Evolutionary conservation across 2,329 filamentous ascomycete genomes (phyloP).

Genomic region (Biscogniauxia sp.): DNA sequence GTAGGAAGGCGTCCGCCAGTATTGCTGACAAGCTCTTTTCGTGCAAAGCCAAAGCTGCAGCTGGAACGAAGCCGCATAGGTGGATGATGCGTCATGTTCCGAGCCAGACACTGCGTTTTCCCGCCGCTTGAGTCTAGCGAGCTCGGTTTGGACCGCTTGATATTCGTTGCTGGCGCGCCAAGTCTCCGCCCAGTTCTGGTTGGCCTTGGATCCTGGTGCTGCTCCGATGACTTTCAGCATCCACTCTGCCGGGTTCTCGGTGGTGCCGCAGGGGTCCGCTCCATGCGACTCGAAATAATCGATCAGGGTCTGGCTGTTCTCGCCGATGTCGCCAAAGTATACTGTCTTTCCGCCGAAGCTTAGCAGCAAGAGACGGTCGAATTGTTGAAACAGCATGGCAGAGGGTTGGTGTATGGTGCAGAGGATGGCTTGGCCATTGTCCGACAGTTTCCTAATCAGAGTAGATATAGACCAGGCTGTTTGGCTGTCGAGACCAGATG

Average conservation of each 20-base stretch:
- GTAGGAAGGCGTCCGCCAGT: slow-evolving; percentile 14
- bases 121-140: too few relatives aligned
- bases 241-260: slow-evolving; percentile 77
- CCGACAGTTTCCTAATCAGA: slow-evolving; percentile 79
- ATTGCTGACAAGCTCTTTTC: slow-evolving; percentile 9
- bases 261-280: slow-evolving; percentile 56
- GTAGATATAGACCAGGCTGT: slow-evolving; percentile 86
- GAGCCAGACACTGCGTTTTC: too few relatives aligned
- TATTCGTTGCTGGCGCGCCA: slow-evolving; percentile 40
- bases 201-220: slow-evolving; percentile 43
- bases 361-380: slow-evolving; percentile 75
- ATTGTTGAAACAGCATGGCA: slow-evolving; percentile 86
- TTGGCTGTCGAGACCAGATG: slow-evolving; percentile 84
- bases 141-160: slow-evolving; percentile 38
- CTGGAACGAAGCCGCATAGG: background rate
- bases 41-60: slow-evolving; percentile 8
- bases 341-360: slow-evolving; percentile 69
- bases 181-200: slow-evolving; percentile 48
- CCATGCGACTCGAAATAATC: slow-evolving; percentile 70
- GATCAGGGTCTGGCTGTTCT: slow-evolving; percentile 61
- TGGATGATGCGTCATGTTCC: too few relatives aligned
- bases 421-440: slow-evolving; percentile 81
- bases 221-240: slow-evolving; percentile 60
- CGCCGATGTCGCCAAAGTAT: slow-evolving; percentile 74
- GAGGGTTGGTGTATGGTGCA: slow-evolving; percentile 94